These are phyloP conservation scores for Eucalyptus regnans DNA, from an alignment of 345 rosid species.

Conservation along the genomic window DNA sequence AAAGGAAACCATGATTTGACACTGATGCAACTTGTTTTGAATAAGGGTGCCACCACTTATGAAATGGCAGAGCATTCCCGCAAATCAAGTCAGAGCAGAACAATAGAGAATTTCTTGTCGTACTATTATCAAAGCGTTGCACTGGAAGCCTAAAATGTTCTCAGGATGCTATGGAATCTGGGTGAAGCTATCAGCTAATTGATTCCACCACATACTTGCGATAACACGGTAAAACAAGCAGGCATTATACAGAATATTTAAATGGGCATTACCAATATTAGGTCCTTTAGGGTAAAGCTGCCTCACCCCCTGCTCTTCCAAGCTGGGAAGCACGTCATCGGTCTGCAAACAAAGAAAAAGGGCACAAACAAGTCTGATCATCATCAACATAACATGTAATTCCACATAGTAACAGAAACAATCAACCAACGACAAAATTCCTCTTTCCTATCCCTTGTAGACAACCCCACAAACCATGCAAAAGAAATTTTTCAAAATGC, in stretches of 20 bases:
- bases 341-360: constrained; percentile 24
- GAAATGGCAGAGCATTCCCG: not conserved
- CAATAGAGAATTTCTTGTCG: not conserved
- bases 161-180: not conserved
- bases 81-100: not conserved
- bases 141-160: not conserved
- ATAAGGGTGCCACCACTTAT: not conserved
- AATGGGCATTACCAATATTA: constrained; percentile 32
- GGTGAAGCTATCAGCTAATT: not conserved
- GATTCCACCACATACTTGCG: not conserved
- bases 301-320: constrained; percentile 85
- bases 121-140: not conserved
- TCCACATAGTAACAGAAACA: not conserved
- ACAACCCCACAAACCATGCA: not conserved
- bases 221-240: not conserved
- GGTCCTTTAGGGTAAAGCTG: constrained; percentile 69
- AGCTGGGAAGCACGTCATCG: constrained; percentile 77
- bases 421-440: not conserved
- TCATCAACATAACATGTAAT: not conserved
- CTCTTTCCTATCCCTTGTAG: not conserved
- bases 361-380: not conserved
- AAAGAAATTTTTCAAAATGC: not conserved
- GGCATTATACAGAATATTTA: not conserved
- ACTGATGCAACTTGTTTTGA: not conserved
- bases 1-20: not conserved